Percentiles rank a stretch among this genome's conserved stretches.
Conservation (phyloP, 2,329 filamentous ascomycete species). For the Xylaria sp. region DNA sequence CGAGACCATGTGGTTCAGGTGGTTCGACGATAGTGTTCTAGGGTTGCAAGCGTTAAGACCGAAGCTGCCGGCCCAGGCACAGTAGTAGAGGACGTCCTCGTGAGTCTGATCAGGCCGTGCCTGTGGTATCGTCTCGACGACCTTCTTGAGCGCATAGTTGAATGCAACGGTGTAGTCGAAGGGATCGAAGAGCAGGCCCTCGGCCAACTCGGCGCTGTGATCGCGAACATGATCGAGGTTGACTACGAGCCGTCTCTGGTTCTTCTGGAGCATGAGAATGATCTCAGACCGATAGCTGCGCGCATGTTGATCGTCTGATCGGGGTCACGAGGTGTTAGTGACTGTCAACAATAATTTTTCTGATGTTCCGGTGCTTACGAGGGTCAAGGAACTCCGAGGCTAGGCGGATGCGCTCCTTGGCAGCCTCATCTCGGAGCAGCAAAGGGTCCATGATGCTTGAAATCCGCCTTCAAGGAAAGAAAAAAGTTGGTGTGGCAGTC, state of each 20-base stretch:
- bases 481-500: neutral
- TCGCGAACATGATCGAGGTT: slow-evolving; percentile 87
- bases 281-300: slow-evolving; percentile 87
- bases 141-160: slow-evolving; percentile 81
- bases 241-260: slow-evolving; percentile 60
- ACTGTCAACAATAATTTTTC: neutral
- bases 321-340: neutral
- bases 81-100: slow-evolving; percentile 85
- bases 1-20: slow-evolving; percentile 95
- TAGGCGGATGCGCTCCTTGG: slow-evolving; percentile 74
- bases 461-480: neutral
- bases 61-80: slow-evolving; percentile 94
- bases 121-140: slow-evolving; percentile 73
- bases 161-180: slow-evolving; percentile 89
- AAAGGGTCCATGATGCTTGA: slow-evolving; percentile 59
- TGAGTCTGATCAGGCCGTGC: slow-evolving; percentile 69
- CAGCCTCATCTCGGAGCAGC: slow-evolving; percentile 78
- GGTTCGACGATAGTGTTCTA: slow-evolving; percentile 78
- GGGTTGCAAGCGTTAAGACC: slow-evolving; percentile 94
- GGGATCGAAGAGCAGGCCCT: slow-evolving; percentile 71
- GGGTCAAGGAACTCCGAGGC: slow-evolving; percentile 94
- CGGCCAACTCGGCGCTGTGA: slow-evolving; percentile 77
- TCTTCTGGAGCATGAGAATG: slow-evolving; percentile 66
- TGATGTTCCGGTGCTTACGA: slow-evolving; percentile 49
- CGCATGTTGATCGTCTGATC: slow-evolving; percentile 46